Conservation (phyloP, 306 rosid species). For the Luffa aegyptiaca region DNA sequence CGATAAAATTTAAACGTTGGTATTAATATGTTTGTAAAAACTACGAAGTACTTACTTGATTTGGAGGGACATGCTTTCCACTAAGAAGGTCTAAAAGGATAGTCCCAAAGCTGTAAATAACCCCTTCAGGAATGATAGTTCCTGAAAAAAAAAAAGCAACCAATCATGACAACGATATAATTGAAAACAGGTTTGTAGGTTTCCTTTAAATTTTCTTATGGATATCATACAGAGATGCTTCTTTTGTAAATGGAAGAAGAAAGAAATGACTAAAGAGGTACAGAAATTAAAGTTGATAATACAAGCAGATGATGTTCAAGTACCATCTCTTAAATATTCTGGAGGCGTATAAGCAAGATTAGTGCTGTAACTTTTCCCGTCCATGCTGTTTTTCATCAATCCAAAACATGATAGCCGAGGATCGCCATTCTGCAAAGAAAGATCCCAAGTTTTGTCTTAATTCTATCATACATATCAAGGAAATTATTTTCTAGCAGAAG, state of each 20-base stretch:
- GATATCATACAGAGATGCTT: not conserved
- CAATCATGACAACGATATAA: not conserved
- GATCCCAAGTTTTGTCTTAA: not conserved
- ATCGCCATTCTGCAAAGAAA: conserved; percentile 55
- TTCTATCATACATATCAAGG: not conserved
- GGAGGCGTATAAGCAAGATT: conserved; percentile 82
- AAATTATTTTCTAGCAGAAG: not conserved
- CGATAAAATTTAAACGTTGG: not conserved
- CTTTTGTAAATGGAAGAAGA: not conserved
- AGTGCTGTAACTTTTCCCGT: conserved; percentile 79
- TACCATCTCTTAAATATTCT: conserved; percentile 69
- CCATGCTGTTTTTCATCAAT: conserved; percentile 72
- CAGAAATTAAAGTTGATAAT: not conserved
- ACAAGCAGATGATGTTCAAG: not conserved
- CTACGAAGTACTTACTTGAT: conserved; percentile 43
- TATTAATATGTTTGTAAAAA: not conserved
- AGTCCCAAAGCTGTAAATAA: conserved; percentile 72
- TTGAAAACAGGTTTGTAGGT: not conserved
- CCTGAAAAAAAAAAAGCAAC: conserved; percentile 27
- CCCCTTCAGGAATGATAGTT: conserved; percentile 70
- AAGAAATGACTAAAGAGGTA: not conserved
- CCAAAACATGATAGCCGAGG: conserved; percentile 84
- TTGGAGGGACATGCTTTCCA: conserved; percentile 82
- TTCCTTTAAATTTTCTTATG: not conserved
- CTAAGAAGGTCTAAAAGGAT: conserved; percentile 76